Percentiles rank a stretch among this genome's conserved stretches.
Conservation (phyloP, 495 filamentous ascomycete genomes). For the Ramalina intermedia region DNA sequence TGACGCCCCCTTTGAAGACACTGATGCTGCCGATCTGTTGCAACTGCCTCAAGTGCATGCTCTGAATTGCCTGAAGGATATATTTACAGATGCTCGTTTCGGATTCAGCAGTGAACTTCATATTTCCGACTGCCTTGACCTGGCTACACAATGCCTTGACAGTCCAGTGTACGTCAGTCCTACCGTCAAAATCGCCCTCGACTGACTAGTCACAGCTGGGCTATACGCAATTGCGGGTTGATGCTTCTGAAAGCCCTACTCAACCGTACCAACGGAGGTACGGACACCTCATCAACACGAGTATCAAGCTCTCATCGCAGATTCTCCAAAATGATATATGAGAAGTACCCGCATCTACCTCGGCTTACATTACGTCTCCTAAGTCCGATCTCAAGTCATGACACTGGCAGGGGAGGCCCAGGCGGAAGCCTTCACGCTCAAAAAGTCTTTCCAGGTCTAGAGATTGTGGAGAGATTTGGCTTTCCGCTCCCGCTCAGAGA, state of each 20-base stretch:
- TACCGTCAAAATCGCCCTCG: neutral
- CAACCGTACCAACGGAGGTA: constrained; percentile 32
- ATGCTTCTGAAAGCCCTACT: constrained; percentile 77
- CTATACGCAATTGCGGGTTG: constrained; percentile 81
- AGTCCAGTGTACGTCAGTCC: constrained; percentile 38
- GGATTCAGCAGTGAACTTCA: constrained; percentile 47
- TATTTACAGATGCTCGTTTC: constrained; percentile 66
- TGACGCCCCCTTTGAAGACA: constrained; percentile 33
- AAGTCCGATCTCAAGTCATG: neutral
- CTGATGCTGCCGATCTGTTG: constrained; percentile 28
- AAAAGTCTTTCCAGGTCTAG: constrained; percentile 59
- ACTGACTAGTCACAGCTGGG: constrained; percentile 47
- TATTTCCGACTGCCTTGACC: constrained; percentile 53
- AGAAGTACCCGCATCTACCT: constrained; percentile 57
- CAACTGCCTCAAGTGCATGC: constrained; percentile 87
- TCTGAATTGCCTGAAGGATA: constrained; percentile 77
- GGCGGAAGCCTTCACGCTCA: constrained; percentile 8
- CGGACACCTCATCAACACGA: constrained; percentile 9
- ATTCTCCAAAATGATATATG: constrained; percentile 24
- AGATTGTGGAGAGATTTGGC: constrained; percentile 48
- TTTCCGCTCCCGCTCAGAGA: constrained; percentile 22
- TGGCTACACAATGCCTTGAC: constrained; percentile 59
- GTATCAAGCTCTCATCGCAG: constrained; percentile 8
- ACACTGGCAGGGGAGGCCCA: neutral
- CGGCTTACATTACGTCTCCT: constrained; percentile 55